Base-by-base conservation (phyloP, 169 alveolate species). In the Plasmodium berghei region DNA sequence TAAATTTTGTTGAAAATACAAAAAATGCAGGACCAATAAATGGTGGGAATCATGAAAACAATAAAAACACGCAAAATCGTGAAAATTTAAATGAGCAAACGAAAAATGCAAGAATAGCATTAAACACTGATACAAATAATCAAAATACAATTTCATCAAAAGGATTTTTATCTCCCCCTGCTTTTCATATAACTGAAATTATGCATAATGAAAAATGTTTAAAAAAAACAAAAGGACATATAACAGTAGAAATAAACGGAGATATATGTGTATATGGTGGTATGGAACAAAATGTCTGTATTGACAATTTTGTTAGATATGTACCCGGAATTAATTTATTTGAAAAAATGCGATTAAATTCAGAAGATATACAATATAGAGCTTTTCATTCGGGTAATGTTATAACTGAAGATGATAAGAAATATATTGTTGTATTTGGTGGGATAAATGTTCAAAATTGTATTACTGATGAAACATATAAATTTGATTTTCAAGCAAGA, bases 221-320 rank as follows among this genome's bases (percentile, higher is more conserved):
- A 34, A 85, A 85, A 69, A 85, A 52, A 85, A 85, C 70, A 48
- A 58, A 69, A 40, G 91, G 91, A 0, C 91, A 85, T 28, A 49
- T 85, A 28, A 1, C 91, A 58, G 91, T 85, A 1, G 91, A 85
- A 58, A 69, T 85, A 69, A 85, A 85, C 70, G 91, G 91, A 2
- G 91, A 85, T 61, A 85, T 85, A 56, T 85, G 91, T 61, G 71
- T 85, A 70, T 70, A 70, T 45, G 91, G 91, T 45, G 91, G 91
- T 24, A 85, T 85, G 52, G 59, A 14, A 58, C 70, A 70, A 12
- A 61, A 70, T 59, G 71, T 70, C 70, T 85, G 87, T 49, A 42
- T 69, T 58, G 62, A 85, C 10, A 85, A 85, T 85, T 85, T 85
- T 85, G 61, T 85, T 48, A 56, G 91, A 63, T 85, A 85, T 66